Evolutionary conservation across 2,329 filamentous ascomycete genomes (phyloP).

Genomic region (Colletotrichum sublineola): DNA sequence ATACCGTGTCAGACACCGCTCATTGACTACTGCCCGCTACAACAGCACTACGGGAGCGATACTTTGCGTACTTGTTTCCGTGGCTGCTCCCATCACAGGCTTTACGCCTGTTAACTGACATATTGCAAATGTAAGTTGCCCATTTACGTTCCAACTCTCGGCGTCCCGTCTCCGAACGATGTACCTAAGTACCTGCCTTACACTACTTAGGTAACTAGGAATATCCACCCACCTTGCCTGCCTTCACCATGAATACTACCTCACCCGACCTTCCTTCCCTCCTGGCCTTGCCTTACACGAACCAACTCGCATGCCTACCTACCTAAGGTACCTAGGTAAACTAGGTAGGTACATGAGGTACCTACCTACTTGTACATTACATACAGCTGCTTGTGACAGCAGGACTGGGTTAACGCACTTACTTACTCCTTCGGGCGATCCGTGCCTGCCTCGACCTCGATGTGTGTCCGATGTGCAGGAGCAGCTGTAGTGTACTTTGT

Average conservation of each 20-base stretch:
- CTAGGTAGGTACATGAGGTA: background rate
- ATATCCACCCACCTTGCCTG: background rate
- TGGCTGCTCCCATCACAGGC: constrained; percentile 29
- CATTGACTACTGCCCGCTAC: constrained; percentile 26
- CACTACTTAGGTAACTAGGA: too few relatives aligned
- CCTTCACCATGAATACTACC: background rate
- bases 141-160: background rate
- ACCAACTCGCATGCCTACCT: constrained; percentile 9
- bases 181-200: too few relatives aligned
- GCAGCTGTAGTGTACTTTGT: constrained; percentile 21
- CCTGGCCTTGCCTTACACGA: constrained; percentile 20
- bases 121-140: constrained; percentile 9
- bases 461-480: constrained; percentile 28
- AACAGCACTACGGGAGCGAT: constrained; percentile 20
- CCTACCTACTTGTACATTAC: background rate
- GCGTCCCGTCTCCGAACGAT: background rate
- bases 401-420: constrained; percentile 23
- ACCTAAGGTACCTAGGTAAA: too few relatives aligned
- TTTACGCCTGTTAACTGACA: constrained; percentile 20
- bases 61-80: constrained; percentile 18
- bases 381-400: constrained; percentile 24
- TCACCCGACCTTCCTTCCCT: constrained; percentile 19
- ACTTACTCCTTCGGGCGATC: constrained; percentile 35
- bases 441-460: constrained; percentile 15
- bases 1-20: constrained; percentile 13